phyloP scores from a whole-genome alignment of 305 asterid species.

The Fraxinus albicans region DNA sequence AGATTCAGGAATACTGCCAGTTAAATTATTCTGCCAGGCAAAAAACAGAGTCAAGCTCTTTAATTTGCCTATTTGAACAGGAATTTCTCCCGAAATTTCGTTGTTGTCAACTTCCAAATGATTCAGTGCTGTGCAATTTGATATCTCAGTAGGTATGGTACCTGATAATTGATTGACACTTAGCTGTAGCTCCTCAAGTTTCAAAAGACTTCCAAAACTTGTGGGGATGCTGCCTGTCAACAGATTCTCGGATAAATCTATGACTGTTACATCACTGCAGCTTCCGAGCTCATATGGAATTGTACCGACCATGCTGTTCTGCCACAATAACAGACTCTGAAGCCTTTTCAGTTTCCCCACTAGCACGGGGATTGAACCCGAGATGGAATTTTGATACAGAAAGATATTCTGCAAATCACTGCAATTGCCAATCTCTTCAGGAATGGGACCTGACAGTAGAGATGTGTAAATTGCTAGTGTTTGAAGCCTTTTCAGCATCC shows the following conservation, averaged over 20 bases:
- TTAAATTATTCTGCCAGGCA: slow-evolving; percentile 89
- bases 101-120: slow-evolving; percentile 95
- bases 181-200: slow-evolving; percentile 76
- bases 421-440: slow-evolving; percentile 87
- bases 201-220: slow-evolving; percentile 57
- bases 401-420: slow-evolving; percentile 66
- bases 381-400: slow-evolving; percentile 75
- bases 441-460: slow-evolving; percentile 73
- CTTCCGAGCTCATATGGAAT: slow-evolving; percentile 73
- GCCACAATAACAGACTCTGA: slow-evolving; percentile 67
- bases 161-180: slow-evolving; percentile 86
- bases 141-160: slow-evolving; percentile 63
- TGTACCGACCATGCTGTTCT: slow-evolving; percentile 71
- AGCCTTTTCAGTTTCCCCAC: slow-evolving; percentile 67
- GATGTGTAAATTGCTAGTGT: slow-evolving; percentile 84
- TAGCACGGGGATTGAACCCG: slow-evolving; percentile 64
- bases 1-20: slow-evolving; percentile 77
- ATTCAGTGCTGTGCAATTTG: slow-evolving; percentile 63
- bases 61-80: slow-evolving; percentile 58
- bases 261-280: slow-evolving; percentile 55
- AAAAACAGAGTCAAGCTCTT: slow-evolving; percentile 66
- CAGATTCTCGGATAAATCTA: slow-evolving; percentile 77
- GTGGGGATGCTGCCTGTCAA: slow-evolving; percentile 70
- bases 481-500: slow-evolving; percentile 66
- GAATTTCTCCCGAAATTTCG: slow-evolving; percentile 69